These are phyloP conservation scores for Pyronema domesticum DNA, from an alignment of 495 filamentous ascomycete species.

Conservation along the genomic window DNA sequence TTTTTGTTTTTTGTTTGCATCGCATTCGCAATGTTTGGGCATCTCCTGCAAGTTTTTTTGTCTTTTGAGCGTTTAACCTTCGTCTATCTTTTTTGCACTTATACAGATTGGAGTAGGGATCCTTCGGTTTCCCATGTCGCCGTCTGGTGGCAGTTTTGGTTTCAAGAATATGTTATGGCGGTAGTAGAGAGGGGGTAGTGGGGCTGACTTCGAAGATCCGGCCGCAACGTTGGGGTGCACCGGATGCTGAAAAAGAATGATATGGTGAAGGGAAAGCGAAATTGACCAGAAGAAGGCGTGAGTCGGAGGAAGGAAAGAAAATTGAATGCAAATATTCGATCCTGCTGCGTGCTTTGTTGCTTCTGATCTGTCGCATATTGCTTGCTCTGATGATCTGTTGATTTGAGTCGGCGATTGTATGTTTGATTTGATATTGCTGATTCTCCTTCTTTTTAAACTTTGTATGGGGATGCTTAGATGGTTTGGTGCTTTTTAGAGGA, in stretches of 20 bases:
- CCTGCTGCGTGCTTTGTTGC: slow-evolving; percentile 2
- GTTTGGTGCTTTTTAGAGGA: no score
- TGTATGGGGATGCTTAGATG: no score
- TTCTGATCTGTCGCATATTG: neutral
- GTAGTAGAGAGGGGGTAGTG: neutral
- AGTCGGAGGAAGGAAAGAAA: slow-evolving; percentile 1
- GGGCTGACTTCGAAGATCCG: neutral
- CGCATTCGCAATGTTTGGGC: slow-evolving; percentile 3
- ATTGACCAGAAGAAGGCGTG: neutral
- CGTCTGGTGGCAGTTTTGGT: neutral
- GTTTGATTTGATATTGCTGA: neutral
- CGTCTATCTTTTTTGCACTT: slow-evolving; percentile 10
- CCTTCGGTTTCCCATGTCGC: slow-evolving; percentile 1
- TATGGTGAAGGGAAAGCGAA: slow-evolving; percentile 1
- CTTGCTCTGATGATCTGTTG: neutral
- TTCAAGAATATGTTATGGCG: neutral
- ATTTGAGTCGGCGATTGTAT: neutral
- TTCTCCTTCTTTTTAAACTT: no score
- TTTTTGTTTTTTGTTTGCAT: slow-evolving; percentile 1
- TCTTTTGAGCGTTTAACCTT: slow-evolving; percentile 9
- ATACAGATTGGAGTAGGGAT: slow-evolving; percentile 5
- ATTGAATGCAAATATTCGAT: slow-evolving; percentile 7
- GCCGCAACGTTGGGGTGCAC: neutral
- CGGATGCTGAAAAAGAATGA: slow-evolving; percentile 1
- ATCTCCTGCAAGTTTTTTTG: slow-evolving; percentile 1